A percentile compares a stretch with the other conserved stretches of the same genome.
phyloP scores from a whole-genome alignment of 2,329 filamentous ascomycete species.

The Ophidiomyces ophidiicola region DNA sequence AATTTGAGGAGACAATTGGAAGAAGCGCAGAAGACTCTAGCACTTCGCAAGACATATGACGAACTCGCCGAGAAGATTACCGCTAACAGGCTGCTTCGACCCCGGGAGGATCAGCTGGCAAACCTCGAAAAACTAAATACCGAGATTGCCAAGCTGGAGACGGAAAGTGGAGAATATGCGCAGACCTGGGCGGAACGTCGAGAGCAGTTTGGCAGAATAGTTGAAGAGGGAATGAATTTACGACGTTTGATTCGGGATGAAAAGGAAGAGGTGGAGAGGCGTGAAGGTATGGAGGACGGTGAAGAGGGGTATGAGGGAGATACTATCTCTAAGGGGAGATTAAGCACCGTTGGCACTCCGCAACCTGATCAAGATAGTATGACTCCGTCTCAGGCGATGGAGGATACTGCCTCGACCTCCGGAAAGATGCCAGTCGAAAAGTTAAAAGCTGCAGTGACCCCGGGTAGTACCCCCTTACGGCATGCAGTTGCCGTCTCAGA shows the following conservation, averaged over 20 bases:
- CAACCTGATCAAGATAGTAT: constrained; percentile 36
- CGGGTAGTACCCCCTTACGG: constrained; percentile 29
- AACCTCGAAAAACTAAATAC: constrained; percentile 71
- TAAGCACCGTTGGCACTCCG: constrained; percentile 39
- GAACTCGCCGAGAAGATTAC: constrained; percentile 79
- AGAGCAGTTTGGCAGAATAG: constrained; percentile 76
- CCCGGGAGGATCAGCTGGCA: constrained; percentile 69
- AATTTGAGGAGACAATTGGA: constrained; percentile 63
- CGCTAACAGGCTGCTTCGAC: constrained; percentile 62
- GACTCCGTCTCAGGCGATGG: constrained; percentile 27
- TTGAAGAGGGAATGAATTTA: constrained; percentile 81
- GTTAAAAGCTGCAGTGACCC: constrained; percentile 18
- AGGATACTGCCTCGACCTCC: constrained; percentile 23
- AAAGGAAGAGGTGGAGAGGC: constrained; percentile 82
- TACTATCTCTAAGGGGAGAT: constrained; percentile 37
- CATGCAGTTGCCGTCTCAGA: constrained; percentile 22
- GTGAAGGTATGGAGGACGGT: constrained; percentile 62
- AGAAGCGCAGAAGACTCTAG: constrained; percentile 60
- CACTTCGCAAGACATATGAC: constrained; percentile 74
- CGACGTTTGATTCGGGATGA: constrained; percentile 80
- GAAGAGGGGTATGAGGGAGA: constrained; percentile 47
- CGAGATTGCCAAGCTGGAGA: constrained; percentile 77
- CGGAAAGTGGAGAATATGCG: constrained; percentile 69
- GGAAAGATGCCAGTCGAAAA: constrained; percentile 24
- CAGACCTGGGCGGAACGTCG: constrained; percentile 72